These are phyloP conservation scores for Acrocalymma vagum DNA, from an alignment of 2,329 filamentous ascomycete species.

Conservation along the genomic window DNA sequence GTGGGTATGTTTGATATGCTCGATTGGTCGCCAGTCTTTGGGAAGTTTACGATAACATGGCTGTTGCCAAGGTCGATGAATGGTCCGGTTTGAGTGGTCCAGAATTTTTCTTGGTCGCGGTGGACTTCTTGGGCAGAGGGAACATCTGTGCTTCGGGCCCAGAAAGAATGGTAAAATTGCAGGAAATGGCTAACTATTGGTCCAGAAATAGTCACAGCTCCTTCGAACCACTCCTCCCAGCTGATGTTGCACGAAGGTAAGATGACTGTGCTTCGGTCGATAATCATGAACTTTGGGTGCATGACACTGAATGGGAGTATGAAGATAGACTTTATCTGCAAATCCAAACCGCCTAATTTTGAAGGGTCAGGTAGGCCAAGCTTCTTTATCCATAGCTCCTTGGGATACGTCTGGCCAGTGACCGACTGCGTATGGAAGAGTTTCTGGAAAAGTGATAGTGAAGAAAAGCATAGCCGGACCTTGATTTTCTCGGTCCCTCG, in stretches of 20 bases:
- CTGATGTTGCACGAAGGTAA: constrained; percentile 85
- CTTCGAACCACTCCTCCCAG: constrained; percentile 89
- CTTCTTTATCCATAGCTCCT: constrained; percentile 65
- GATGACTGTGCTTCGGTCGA: constrained; percentile 73
- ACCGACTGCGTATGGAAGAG: constrained; percentile 73
- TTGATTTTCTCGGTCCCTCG: constrained; percentile 55
- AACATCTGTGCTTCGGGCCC: constrained; percentile 56
- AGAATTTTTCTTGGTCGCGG: not conserved
- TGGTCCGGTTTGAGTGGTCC: not conserved
- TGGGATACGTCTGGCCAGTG: constrained; percentile 68
- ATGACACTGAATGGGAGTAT: constrained; percentile 84
- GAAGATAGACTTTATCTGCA: constrained; percentile 80
- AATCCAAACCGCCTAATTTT: constrained; percentile 67
- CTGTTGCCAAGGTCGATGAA: constrained; percentile 8
- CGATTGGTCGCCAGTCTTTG: constrained; percentile 7
- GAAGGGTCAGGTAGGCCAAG: constrained; percentile 70
- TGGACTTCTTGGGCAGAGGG: constrained; percentile 5
- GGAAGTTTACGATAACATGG: constrained; percentile 11
- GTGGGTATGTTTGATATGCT: constrained; percentile 54
- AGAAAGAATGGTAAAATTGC: constrained; percentile 74
- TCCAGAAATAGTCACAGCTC: constrained; percentile 73
- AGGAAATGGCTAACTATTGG: constrained; percentile 68
- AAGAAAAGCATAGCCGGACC: constrained; percentile 81
- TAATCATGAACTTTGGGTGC: constrained; percentile 83
- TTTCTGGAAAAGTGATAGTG: constrained; percentile 75